A percentile compares a stretch with the other conserved stretches of the same genome.
phyloP scores from a whole-genome alignment of 2,329 filamentous ascomycete species.

The Fusarium sp. region DNA sequence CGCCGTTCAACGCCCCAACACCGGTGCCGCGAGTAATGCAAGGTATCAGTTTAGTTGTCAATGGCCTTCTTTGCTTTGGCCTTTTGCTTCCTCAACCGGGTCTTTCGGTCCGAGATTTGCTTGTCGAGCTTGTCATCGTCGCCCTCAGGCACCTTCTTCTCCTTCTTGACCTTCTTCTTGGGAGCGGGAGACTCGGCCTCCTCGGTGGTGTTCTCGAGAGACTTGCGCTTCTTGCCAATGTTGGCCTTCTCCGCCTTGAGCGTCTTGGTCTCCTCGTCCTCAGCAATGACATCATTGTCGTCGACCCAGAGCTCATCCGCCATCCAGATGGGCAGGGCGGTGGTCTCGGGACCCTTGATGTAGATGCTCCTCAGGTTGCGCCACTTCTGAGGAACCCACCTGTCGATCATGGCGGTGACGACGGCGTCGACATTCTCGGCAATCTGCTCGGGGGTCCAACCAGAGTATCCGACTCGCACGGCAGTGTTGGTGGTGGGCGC shows the following conservation, averaged over 20 bases:
- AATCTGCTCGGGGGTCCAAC: conserved; percentile 80
- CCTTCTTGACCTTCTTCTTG: conserved; percentile 54
- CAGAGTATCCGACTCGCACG: conserved; percentile 81
- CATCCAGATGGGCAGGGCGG: conserved; percentile 93
- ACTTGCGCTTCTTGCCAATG: conserved; percentile 74
- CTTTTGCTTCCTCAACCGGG: conserved; percentile 70
- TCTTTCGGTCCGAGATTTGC: conserved; percentile 71
- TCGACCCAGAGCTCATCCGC: conserved; percentile 92
- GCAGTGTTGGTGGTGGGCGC: conserved; percentile 83
- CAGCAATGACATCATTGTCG: conserved; percentile 77
- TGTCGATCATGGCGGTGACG: conserved; percentile 76
- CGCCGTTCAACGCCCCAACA: conserved; percentile 49
- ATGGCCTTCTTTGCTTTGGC: conserved; percentile 64
- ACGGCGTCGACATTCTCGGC: conserved; percentile 85
- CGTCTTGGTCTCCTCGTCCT: conserved; percentile 63
- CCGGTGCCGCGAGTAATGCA: conserved; percentile 45
- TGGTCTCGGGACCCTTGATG: conserved; percentile 90
- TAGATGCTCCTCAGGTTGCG: conserved; percentile 85
- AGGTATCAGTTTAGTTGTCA: conserved; percentile 57
- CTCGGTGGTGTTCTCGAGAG: conserved; percentile 53
- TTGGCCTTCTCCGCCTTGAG: conserved; percentile 64
- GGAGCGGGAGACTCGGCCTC: conserved; percentile 57
- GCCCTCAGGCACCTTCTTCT: conserved; percentile 53
- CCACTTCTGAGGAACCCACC: conserved; percentile 89
- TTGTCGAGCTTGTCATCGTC: conserved; percentile 67